Evolutionary conservation across 306 rosid genomes (phyloP), one percentile per base, ranked within the genome.

Genomic region (Vigna mungo): DNA sequence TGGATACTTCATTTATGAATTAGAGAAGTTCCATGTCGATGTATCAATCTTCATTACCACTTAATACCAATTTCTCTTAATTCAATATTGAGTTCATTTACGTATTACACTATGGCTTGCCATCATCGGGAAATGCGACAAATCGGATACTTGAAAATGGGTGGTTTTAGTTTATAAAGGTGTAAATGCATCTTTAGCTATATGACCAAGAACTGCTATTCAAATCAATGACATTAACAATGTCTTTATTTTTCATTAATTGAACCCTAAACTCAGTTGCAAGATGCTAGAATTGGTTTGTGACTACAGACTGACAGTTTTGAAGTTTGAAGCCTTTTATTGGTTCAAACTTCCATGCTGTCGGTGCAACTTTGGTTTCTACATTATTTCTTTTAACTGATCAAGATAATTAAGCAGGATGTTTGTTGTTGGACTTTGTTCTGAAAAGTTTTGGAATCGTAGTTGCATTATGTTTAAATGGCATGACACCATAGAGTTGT

Each of bases 211-310:
- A 62, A 15, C 63, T 41, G 12, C 61, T 66, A 14, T 30, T 30
- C 34, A 64, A 68, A 58, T 46, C 30, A 51, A 58, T n/a, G 30
- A 5, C 2, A 12, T 7, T 39, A 65, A 39, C 23, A 25, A 25
- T 69, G 37, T 54, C 58, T 79, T 69, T 62, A 58, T 43, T 71
- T 71, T 16, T 62, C 46, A 65, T 76, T 36, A 56, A 7, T 21
- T 27, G 76, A 75, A 65, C 67, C 47, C 39, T 37, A 71, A 78
- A 14, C 48, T 67, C 18, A 27, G 21, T 80, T 77, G 34, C 32
- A 7, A 54, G 58, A 17, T 72, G 71, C 52, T 62, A 48, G 48
- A 61, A 23, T 17, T 39, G 56, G 17, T 61, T 23, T 7, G 41
- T 37, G 72, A 20, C 11, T 2, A 36, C 2, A 39, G 44, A 39